Conservation (phyloP, 352 stramenopile genomes). For the Pythium folliculosum region DNA sequence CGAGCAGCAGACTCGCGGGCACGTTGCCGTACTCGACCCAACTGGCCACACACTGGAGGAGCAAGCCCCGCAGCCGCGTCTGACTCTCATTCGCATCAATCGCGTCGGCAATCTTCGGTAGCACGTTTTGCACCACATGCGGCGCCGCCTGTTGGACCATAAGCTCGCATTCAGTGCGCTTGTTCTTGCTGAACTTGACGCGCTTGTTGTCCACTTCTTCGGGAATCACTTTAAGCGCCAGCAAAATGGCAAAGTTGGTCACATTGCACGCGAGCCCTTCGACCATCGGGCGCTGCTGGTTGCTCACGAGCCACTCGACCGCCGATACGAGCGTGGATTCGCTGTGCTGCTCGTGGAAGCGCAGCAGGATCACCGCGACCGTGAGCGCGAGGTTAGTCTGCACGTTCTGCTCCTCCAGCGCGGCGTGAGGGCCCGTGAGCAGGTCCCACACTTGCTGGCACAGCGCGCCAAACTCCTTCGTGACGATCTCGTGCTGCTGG, state of each 20-base stretch:
- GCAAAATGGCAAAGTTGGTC: constrained; percentile 75
- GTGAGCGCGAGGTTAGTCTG: constrained; percentile 74
- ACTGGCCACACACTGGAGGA: constrained; percentile 67
- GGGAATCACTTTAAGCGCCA: constrained; percentile 75
- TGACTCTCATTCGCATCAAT: constrained; percentile 64
- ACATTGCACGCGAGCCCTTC: constrained; percentile 43
- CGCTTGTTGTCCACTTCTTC: constrained; percentile 81
- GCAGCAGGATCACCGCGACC: constrained; percentile 76
- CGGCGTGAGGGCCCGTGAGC: constrained; percentile 58
- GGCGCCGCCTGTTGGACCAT: constrained; percentile 68
- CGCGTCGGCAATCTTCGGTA: constrained; percentile 54
- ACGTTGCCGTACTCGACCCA: constrained; percentile 80
- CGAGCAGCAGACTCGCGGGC: constrained; percentile 50
- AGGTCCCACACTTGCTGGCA: constrained; percentile 81
- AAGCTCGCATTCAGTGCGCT: constrained; percentile 59
- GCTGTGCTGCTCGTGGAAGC: constrained; percentile 68
- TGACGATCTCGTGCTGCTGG: constrained; percentile 49
- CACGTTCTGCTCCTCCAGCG: constrained; percentile 55
- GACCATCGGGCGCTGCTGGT: constrained; percentile 56
- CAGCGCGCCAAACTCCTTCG: constrained; percentile 61
- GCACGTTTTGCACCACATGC: constrained; percentile 57
- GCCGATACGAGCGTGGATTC: constrained; percentile 54
- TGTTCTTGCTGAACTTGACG: constrained; percentile 75
- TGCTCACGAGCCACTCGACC: constrained; percentile 78
- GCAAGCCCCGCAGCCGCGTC: constrained; percentile 40